Evolutionary conservation across 1,284 basidiomycete species (phyloP), one percentile per base, ranked within the genome.

Genomic region (Malassezia yamatoensis): DNA sequence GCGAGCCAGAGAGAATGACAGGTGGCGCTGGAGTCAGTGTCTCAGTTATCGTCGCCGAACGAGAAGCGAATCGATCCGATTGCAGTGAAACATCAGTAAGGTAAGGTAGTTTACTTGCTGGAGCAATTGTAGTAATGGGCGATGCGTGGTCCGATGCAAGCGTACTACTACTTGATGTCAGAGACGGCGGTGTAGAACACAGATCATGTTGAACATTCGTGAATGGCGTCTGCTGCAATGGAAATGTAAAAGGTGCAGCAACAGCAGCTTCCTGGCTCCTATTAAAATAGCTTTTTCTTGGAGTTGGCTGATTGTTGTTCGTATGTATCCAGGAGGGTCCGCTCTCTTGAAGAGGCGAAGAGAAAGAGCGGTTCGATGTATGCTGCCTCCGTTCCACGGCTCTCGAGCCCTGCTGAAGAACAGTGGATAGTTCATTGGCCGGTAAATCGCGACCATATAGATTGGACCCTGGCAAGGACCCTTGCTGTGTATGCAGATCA

Each of bases 301-400:
- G 24, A 29, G 24, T 29, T 29, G 24, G 24, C 24, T 29, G 24
- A 29, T 29, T 29, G 24, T 29, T 29, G 7, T 29, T 29, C 24
- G 7, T 7, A 29, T 29, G 24, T 29, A 29, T 29, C 24, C 24
- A 7, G 24, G 24, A 29, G 7, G 24, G 7, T 7, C 7, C 24
- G 35, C 11, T 5, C 33, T n/a, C 38, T 16, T 12, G 34, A 5
- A 16, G 11, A 12, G 45, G 34, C n/a, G 45, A 34, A n/a, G 45
- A 34, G 11, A 47, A 8, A 20, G 47, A 38, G 5, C 47, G 47
- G 15, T 18, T 49, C 21, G 36, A 16, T 7, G 47, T 24, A 15
- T 49, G 47, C 36, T 55, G 53, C 10, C 53, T 38, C 8, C 53
- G 53, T 29, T 39, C 33, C 11, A 50, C 53, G 6, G 48, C 53